These are phyloP conservation scores for Phialemonium atrogriseum DNA, from an alignment of 2,329 filamentous ascomycete genomes.

Conservation along the genomic window DNA sequence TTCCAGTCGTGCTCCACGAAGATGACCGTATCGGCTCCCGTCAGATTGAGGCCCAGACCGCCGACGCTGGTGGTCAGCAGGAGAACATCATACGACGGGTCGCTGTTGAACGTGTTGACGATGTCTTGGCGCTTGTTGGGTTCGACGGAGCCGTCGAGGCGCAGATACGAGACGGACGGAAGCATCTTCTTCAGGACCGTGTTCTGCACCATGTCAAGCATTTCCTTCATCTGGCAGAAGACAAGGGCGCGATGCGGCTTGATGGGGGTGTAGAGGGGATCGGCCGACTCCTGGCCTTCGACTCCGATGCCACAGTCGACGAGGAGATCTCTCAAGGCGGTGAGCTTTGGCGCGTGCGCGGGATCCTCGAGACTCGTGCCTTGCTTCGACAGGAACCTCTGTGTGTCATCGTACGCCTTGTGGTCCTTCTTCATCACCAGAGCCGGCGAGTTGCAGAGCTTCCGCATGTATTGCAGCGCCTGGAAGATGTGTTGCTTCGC, in stretches of 20 bases:
- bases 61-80: slow-evolving; percentile 92
- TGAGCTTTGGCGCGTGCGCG: slow-evolving; percentile 84
- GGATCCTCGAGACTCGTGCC: slow-evolving; percentile 79
- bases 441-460: slow-evolving; percentile 94
- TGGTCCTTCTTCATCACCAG: slow-evolving; percentile 93
- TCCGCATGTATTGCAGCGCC: slow-evolving; percentile 97
- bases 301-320: slow-evolving; percentile 96
- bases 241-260: slow-evolving; percentile 93
- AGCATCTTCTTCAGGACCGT: slow-evolving; percentile 85
- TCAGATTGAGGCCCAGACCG: slow-evolving; percentile 88
- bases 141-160: slow-evolving; percentile 90
- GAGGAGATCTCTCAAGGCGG: slow-evolving; percentile 82
- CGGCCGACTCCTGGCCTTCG: slow-evolving; percentile 52
- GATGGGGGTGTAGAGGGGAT: slow-evolving; percentile 68
- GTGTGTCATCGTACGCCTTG: slow-evolving; percentile 81
- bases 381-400: slow-evolving; percentile 68
- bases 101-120: slow-evolving; percentile 97
- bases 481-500: slow-evolving; percentile 99
- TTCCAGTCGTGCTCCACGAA: slow-evolving; percentile 99
- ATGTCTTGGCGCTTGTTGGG: slow-evolving; percentile 92
- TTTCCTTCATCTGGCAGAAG: slow-evolving; percentile 99
- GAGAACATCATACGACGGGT: slow-evolving; percentile 91
- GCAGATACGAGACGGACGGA: slow-evolving; percentile 86
- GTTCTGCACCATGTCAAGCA: slow-evolving; percentile 97
- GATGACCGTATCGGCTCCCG: slow-evolving; percentile 95